Conservation (phyloP, 176 grass and related monocot species). For the Rhynchospora breviuscula region DNA sequence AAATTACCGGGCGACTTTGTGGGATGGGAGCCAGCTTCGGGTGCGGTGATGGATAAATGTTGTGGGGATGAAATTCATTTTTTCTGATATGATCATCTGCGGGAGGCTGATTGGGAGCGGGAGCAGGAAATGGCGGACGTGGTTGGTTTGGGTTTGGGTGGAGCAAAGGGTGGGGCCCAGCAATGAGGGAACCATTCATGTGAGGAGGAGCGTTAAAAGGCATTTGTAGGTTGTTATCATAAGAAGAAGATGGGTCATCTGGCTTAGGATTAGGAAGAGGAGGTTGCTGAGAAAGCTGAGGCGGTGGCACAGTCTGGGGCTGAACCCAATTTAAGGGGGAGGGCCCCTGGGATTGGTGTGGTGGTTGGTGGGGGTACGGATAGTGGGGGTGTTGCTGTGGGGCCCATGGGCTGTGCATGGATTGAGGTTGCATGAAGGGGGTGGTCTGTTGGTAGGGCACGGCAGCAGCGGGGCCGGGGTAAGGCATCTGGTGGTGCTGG, state of each 20-base stretch:
- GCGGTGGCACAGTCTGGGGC: conserved; percentile 30
- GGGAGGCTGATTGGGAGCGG: conserved; percentile 8
- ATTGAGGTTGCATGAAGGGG: conserved; percentile 44
- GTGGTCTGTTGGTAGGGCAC: conserved; percentile 48
- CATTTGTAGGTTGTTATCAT: conserved; percentile 11
- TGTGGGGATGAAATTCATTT: conserved; percentile 40
- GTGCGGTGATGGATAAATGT: conserved; percentile 47
- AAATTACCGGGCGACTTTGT: conserved; percentile 44
- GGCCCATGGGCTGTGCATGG: conserved; percentile 39
- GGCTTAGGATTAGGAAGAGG: conserved; percentile 42
- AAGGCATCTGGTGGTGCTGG: conserved; percentile 24
- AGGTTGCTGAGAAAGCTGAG: conserved; percentile 31
- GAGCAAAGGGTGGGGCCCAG: background rate
- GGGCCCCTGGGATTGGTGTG: conserved; percentile 27
- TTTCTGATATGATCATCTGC: conserved; percentile 53
- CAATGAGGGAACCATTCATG: background rate
- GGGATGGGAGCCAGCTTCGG: conserved; percentile 57
- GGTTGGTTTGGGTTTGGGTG: background rate
- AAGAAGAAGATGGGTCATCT: conserved; percentile 18
- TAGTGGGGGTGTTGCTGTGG: conserved; percentile 46
- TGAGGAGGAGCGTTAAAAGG: background rate
- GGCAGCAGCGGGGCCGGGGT: conserved; percentile 22
- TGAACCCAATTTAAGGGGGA: conserved; percentile 20
- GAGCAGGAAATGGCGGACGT: background rate
- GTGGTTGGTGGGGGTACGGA: conserved; percentile 44